Base-by-base conservation (phyloP, 805 yeast species). In the Metschnikowia koreensis region DNA sequence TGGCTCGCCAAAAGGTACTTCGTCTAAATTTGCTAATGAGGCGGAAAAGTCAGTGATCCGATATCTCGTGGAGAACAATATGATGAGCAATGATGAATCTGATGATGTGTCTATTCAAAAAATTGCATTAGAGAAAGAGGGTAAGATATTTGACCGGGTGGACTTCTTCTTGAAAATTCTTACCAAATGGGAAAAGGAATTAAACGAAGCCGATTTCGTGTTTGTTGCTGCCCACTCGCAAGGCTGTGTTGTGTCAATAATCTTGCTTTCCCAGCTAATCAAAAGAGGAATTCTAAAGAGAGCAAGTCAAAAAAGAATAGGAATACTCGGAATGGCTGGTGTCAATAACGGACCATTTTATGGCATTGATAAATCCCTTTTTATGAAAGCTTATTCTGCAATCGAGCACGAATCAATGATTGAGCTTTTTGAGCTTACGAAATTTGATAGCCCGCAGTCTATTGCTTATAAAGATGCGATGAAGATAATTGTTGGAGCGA, bases 1-100 rank as follows among this genome's bases (percentile, higher is more conserved):
- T 47, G 99, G 99, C 1, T 91, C 92, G 56, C 99, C 99, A 4
- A 94, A 96, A 17, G 99, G 99, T 0, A 93, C 99, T 0, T 93
- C 98, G 0, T 77, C 86, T 43, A 86, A 87, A 64, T 94, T 93
- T 69, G 90, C 96, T 34, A 84, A 82, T 56, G 97, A 91, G 62
- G 97, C 97, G 0, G 98, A 91, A 60, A 67, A 61, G 51, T 84
- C 92, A 0, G 80, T 94, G 1, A 73, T 81, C 37, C 69, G 85
- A 29, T 93, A 75, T 51, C 73, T 87, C 84, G 46, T 68, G 55
- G 73, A 79, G 57, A 62, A 73, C 67, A 60, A 73, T 52, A 56
- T 77, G 65, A 62, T 72, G 41, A 56, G 56, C 42, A 70, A 66
- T 36, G 44, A 53, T 58, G 66, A 75, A 57, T 56, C 70, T 49